phyloP scores from a whole-genome alignment of 345 rosid genomes.

The Psidium friedrichsthalianum region DNA sequence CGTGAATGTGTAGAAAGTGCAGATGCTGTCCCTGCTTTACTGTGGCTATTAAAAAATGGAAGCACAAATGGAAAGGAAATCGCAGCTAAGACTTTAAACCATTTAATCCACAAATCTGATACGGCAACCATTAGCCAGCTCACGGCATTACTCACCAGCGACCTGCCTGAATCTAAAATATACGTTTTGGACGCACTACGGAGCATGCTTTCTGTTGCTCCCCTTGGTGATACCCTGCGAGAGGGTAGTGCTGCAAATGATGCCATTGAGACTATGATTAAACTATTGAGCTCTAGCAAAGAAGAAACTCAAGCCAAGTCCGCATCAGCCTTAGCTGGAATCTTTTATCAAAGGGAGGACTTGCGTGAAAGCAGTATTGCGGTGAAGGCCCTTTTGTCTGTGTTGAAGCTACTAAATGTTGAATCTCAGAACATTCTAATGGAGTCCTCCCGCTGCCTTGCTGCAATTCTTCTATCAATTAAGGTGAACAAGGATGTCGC shows the following conservation, averaged over 20 bases:
- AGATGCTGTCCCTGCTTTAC: constrained; percentile 98
- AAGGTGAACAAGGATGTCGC: constrained; percentile 93
- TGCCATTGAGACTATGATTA: constrained; percentile 94
- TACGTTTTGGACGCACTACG: constrained; percentile 89
- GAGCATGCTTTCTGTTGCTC: constrained; percentile 91
- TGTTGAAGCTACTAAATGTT: constrained; percentile 62
- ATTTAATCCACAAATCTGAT: constrained; percentile 93
- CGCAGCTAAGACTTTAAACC: constrained; percentile 96
- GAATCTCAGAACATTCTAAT: constrained; percentile 74
- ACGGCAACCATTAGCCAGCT: constrained; percentile 97
- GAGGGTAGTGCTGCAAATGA: constrained; percentile 99
- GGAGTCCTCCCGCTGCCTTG: constrained; percentile 72
- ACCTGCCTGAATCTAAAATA: constrained; percentile 91
- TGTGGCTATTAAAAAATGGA: constrained; percentile 98
- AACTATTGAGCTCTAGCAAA: constrained; percentile 67
- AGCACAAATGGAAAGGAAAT: constrained; percentile 95
- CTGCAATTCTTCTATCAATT: constrained; percentile 82
- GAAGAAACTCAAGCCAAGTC: constrained; percentile 98
- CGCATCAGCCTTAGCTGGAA: constrained; percentile 88
- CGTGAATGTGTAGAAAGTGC: constrained; percentile 99
- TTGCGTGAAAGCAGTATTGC: constrained; percentile 87
- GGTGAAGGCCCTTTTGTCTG: constrained; percentile 60
- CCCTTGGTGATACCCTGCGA: constrained; percentile 62
- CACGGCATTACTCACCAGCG: constrained; percentile 89
- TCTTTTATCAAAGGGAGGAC: constrained; percentile 74